These are phyloP conservation scores for Ceratobasidium sp. DNA, from an alignment of 1,284 basidiomycete genomes.

Conservation along the genomic window DNA sequence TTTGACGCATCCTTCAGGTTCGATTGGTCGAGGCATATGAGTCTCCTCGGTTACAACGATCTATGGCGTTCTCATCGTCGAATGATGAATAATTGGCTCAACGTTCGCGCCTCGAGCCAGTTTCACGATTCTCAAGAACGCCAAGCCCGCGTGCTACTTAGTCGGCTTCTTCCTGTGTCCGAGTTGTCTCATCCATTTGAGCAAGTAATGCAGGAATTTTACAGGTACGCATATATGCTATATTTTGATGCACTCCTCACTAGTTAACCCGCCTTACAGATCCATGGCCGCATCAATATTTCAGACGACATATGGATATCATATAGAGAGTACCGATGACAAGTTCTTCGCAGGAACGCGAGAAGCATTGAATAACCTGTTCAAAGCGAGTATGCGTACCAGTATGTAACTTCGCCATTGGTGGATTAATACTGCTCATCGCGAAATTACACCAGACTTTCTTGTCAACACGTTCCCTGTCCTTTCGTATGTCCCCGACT, in stretches of 20 bases:
- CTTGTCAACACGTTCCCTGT: constrained; percentile 21
- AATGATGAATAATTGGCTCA: constrained; percentile 40
- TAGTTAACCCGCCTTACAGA: neutral
- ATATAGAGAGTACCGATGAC: neutral
- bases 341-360: constrained; percentile 3
- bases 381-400: constrained; percentile 7
- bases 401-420: neutral
- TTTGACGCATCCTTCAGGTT: neutral
- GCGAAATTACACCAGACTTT: constrained; percentile 10
- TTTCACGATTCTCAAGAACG: constrained; percentile 13
- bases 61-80: constrained; percentile 23
- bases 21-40: constrained; percentile 14
- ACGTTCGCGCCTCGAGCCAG: neutral
- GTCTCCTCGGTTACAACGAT: constrained; percentile 17
- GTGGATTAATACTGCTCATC: neutral
- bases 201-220: constrained; percentile 11
- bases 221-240: neutral
- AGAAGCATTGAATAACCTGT: constrained; percentile 1
- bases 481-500: constrained; percentile 33
- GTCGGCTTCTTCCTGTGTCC: neutral
- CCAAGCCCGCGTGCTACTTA: constrained; percentile 13
- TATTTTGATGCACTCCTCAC: neutral
- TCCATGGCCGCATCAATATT: constrained; percentile 24
- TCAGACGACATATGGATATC: constrained; percentile 26
- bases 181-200: neutral